Conservation (phyloP, 257 asterid genomes). For the Galeopsis tetrahit region DNA sequence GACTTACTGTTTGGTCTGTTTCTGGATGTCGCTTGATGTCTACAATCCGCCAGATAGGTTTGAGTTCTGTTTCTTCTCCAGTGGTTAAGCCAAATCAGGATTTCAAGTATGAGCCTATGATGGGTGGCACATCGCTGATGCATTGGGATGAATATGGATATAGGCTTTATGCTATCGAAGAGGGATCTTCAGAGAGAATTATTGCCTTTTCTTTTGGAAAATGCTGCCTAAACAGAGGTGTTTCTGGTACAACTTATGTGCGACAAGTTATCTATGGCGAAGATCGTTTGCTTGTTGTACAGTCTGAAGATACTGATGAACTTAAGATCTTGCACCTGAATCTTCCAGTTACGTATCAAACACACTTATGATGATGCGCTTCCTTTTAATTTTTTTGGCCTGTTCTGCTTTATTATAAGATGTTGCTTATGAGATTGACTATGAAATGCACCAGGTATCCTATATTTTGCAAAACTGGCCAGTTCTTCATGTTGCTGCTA, state of each 20-base stretch:
- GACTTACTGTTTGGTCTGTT: constrained; percentile 97
- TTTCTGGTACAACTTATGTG: constrained; percentile 88
- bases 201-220: constrained; percentile 94
- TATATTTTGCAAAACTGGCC: constrained; percentile 99
- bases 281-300: constrained; percentile 96
- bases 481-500: constrained; percentile 95
- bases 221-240: constrained; percentile 98
- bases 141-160: constrained; percentile 99
- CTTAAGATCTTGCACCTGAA: constrained; percentile 92
- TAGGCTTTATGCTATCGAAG: constrained; percentile 92
- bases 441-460: constrained; percentile 70
- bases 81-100: constrained; percentile 81
- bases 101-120: constrained; percentile 90
- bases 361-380: constrained; percentile 29
- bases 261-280: constrained; percentile 98
- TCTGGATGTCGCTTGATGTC: constrained; percentile 99
- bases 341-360: constrained; percentile 86
- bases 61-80: constrained; percentile 93
- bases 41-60: constrained; percentile 91
- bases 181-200: constrained; percentile 86
- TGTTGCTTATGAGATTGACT: constrained; percentile 47
- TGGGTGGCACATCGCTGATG: constrained; percentile 87
- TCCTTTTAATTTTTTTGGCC: constrained; percentile 5
- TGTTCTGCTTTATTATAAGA: constrained; percentile 4
- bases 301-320: constrained; percentile 96